Evolutionary conservation across 345 rosid species (phyloP).

Genomic region (Citrus australasica): DNA sequence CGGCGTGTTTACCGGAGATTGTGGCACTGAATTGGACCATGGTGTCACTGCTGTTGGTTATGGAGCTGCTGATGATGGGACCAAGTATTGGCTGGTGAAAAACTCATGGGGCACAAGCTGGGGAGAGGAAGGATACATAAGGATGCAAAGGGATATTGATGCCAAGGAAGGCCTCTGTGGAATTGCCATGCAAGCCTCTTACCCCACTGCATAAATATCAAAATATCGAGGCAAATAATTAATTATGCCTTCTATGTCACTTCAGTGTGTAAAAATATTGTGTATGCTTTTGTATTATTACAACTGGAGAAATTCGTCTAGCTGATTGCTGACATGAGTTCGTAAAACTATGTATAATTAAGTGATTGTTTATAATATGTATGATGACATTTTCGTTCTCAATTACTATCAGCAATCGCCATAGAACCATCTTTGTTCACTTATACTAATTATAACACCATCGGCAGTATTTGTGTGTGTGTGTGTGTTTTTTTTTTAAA

Average conservation of each 20-base stretch:
- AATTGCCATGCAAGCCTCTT: slow-evolving; percentile 1
- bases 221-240: neutral
- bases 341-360: too few species aligned
- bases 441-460: too few species aligned
- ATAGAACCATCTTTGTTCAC: too few species aligned
- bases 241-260: neutral
- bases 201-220: neutral
- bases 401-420: too few species aligned
- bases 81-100: slow-evolving; percentile 3
- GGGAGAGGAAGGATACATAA: slow-evolving; percentile 4
- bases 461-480: too few species aligned
- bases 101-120: slow-evolving; percentile 1
- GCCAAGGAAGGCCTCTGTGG: neutral
- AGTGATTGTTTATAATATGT: too few species aligned
- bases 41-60: neutral
- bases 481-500: too few species aligned
- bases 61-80: neutral
- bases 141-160: neutral
- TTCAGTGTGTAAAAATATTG: neutral
- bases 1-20: neutral
- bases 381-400: too few species aligned
- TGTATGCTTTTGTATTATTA: neutral
- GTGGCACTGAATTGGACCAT: neutral
- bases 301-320: neutral
- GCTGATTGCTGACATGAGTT: neutral